A percentile compares a stretch with the other conserved stretches of the same genome.
These are phyloP conservation scores for Gentiana dahurica DNA, from an alignment of 257 asterid species.

Conservation along the genomic window DNA sequence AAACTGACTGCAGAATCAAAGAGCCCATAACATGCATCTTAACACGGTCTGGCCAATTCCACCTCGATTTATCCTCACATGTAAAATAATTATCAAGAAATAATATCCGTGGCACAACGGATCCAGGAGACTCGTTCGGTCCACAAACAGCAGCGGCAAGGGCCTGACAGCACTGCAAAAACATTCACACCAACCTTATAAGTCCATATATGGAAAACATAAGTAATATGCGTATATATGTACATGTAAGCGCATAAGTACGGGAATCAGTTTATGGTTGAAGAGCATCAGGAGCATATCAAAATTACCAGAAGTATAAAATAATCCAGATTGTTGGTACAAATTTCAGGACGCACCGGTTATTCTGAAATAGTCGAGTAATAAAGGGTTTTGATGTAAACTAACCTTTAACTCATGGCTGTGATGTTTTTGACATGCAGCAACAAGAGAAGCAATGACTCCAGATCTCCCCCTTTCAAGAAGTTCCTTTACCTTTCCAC, in stretches of 20 bases:
- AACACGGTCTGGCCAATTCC: slow-evolving; percentile 72
- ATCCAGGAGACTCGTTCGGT: slow-evolving; percentile 43
- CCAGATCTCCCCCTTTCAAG: slow-evolving; percentile 78
- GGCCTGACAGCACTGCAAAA: slow-evolving; percentile 75
- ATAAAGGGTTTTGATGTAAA: background rate
- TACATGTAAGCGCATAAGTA: no score
- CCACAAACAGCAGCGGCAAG: slow-evolving; percentile 66
- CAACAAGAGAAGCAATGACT: slow-evolving; percentile 83
- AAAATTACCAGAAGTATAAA: no score
- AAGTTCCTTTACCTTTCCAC: slow-evolving; percentile 57
- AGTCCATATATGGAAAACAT: no score
- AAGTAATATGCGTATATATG: no score
- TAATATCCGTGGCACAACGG: slow-evolving; percentile 58
- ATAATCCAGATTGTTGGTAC: no score
- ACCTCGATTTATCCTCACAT: slow-evolving; percentile 48
- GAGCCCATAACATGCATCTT: slow-evolving; percentile 85
- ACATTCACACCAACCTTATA: background rate
- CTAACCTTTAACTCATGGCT: slow-evolving; percentile 52
- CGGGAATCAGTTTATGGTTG: no score
- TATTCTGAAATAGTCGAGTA: background rate
- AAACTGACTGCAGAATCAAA: slow-evolving; percentile 74
- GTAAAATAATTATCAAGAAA: slow-evolving; percentile 59
- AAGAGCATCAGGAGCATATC: no score
- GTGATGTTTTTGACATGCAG: slow-evolving; percentile 72
- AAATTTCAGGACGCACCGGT: no score